phyloP scores from a whole-genome alignment of 495 filamentous ascomycete species.

The Daldinia vernicosa region DNA sequence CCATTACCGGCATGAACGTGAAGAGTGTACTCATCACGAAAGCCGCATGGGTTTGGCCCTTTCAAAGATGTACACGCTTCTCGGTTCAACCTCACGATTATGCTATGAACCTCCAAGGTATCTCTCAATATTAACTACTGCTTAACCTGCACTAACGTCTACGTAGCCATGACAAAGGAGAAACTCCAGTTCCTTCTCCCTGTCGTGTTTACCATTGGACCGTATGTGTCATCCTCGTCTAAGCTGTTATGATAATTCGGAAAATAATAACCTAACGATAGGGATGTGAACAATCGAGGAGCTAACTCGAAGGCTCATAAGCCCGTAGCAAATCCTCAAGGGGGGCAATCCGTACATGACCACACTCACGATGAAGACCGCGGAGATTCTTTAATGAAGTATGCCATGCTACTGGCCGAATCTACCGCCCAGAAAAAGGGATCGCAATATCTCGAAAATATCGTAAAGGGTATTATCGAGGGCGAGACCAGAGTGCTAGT shows the following conservation, averaged over 20 bases:
- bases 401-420: constrained; percentile 77
- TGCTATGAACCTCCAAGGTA: constrained; percentile 70
- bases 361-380: constrained; percentile 52
- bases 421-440: constrained; percentile 56
- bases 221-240: constrained; percentile 43
- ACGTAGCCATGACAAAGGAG: constrained; percentile 78
- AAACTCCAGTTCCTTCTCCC: constrained; percentile 82
- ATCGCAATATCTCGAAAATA: constrained; percentile 78
- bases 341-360: constrained; percentile 6
- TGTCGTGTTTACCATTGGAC: constrained; percentile 86
- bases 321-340: neutral
- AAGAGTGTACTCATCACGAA: constrained; percentile 75
- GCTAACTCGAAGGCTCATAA: constrained; percentile 46
- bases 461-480: constrained; percentile 89
- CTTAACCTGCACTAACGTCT: neutral
- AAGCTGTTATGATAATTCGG: neutral
- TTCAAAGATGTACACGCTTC: constrained; percentile 66
- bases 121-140: neutral
- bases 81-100: constrained; percentile 80
- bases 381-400: constrained; percentile 72
- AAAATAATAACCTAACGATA: constrained; percentile 19
- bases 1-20: constrained; percentile 81
- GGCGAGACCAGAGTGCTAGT: constrained; percentile 83
- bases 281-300: constrained; percentile 65
- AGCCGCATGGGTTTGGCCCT: constrained; percentile 72